A percentile compares a stretch with the other conserved stretches of the same genome.
Evolutionary conservation across 345 rosid species (phyloP).

Genomic region (Gossypium sturtianum): DNA sequence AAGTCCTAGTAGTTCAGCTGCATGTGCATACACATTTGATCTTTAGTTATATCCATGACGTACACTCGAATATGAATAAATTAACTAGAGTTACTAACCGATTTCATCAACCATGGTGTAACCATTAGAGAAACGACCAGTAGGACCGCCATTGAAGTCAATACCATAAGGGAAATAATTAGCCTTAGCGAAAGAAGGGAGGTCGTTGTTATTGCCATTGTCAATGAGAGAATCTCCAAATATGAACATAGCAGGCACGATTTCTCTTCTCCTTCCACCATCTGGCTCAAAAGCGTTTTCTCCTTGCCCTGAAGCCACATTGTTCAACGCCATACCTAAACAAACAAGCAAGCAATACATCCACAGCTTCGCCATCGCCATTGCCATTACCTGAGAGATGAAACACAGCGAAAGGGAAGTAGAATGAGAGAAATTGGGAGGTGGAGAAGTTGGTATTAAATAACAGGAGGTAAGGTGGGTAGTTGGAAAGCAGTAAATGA

Average conservation of each 20-base stretch:
- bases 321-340: background rate
- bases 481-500: slow-evolving; percentile 45
- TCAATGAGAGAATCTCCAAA: slow-evolving; percentile 95
- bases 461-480: slow-evolving; percentile 13
- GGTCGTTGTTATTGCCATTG: slow-evolving; percentile 86
- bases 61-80: no score
- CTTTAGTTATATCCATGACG: background rate
- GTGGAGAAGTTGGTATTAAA: background rate
- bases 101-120: slow-evolving; percentile 91
- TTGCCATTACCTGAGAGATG: background rate
- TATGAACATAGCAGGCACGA: slow-evolving; percentile 86
- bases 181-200: slow-evolving; percentile 85
- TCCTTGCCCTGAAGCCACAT: slow-evolving; percentile 13
- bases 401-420: background rate
- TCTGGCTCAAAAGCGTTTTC: slow-evolving; percentile 14
- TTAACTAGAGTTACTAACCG: slow-evolving; percentile 28
- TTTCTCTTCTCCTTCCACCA: slow-evolving; percentile 28
- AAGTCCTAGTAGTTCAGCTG: slow-evolving; percentile 76
- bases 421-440: background rate
- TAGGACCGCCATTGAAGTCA: slow-evolving; percentile 88
- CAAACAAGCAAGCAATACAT: slow-evolving; percentile 12
- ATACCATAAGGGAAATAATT: slow-evolving; percentile 94
- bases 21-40: background rate
- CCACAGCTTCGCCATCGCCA: slow-evolving; percentile 13
- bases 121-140: slow-evolving; percentile 98